phyloP scores from a whole-genome alignment of 148 eudicot species.

The Camellia granthamiana region DNA sequence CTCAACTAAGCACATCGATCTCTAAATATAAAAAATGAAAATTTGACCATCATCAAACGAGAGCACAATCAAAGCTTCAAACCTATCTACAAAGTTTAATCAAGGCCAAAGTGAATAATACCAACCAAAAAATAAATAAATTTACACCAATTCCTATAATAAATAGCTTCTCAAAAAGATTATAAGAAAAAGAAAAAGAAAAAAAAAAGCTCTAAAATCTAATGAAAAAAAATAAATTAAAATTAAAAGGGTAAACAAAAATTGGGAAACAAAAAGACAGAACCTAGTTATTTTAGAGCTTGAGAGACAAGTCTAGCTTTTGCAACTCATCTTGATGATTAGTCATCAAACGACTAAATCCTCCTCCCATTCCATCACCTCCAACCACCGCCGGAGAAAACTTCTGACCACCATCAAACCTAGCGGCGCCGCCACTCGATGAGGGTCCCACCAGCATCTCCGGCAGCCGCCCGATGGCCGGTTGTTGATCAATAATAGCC shows the following conservation, averaged over 20 bases:
- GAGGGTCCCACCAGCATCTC: background rate
- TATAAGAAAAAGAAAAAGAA: background rate
- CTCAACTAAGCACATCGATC: background rate
- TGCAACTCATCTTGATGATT: constrained; percentile 72
- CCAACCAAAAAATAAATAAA: background rate
- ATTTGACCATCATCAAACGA: background rate
- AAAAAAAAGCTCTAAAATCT: constrained; percentile 4
- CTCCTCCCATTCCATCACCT: constrained; percentile 25
- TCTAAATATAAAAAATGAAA: background rate
- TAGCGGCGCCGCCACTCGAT: constrained; percentile 41
- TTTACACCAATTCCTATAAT: background rate
- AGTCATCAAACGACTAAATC: constrained; percentile 23
- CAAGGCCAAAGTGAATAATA: background rate
- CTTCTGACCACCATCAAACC: constrained; percentile 41
- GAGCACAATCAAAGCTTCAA: background rate
- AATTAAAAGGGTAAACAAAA: background rate
- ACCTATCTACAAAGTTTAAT: background rate
- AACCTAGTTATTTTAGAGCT: constrained; percentile 33
- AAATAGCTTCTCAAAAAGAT: background rate
- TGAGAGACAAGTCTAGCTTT: constrained; percentile 78
- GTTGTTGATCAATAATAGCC: constrained; percentile 54
- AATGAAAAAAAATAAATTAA: constrained; percentile 6
- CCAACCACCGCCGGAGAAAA: constrained; percentile 24
- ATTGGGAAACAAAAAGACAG: constrained; percentile 2
- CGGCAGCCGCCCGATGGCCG: constrained; percentile 47